Conservation (phyloP, 2,329 filamentous ascomycete genomes). For the Talaromyces rugulosus region DNA sequence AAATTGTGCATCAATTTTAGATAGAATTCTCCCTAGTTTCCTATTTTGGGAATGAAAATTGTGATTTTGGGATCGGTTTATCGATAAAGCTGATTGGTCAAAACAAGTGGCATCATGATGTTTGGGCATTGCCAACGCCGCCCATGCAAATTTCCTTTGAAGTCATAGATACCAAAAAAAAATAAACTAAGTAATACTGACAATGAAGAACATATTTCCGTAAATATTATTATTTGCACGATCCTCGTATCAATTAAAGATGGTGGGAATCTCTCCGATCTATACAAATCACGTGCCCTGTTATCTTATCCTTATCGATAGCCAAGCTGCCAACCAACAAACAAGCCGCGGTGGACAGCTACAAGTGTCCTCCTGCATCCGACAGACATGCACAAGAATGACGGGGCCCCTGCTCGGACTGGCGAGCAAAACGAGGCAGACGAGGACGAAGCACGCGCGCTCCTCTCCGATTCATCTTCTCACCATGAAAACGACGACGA, state of each 20-base stretch:
- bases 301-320: neutral
- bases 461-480: conserved; percentile 25
- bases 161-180: neutral
- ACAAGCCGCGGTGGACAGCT: conserved; percentile 1
- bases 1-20: neutral
- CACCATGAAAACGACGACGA: conserved; percentile 22
- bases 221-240: neutral
- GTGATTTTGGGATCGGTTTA: neutral
- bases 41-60: neutral
- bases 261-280: neutral
- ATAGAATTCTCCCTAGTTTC: neutral
- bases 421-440: conserved; percentile 26
- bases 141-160: neutral
- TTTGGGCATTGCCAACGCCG: neutral
- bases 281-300: neutral
- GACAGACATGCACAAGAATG: conserved; percentile 41
- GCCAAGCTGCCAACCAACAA: neutral
- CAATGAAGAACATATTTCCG: neutral
- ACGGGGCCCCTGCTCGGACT: conserved; percentile 30
- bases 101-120: neutral
- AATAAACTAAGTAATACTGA: neutral
- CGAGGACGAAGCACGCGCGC: conserved; percentile 28
- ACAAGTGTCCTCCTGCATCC: conserved; percentile 17
- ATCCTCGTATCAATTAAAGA: neutral
- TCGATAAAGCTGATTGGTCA: neutral